A percentile compares a stretch with the other conserved stretches of the same genome.
These are phyloP conservation scores for Amphibolis antarctica DNA, from an alignment of 106 monocot genomes.

Conservation along the genomic window DNA sequence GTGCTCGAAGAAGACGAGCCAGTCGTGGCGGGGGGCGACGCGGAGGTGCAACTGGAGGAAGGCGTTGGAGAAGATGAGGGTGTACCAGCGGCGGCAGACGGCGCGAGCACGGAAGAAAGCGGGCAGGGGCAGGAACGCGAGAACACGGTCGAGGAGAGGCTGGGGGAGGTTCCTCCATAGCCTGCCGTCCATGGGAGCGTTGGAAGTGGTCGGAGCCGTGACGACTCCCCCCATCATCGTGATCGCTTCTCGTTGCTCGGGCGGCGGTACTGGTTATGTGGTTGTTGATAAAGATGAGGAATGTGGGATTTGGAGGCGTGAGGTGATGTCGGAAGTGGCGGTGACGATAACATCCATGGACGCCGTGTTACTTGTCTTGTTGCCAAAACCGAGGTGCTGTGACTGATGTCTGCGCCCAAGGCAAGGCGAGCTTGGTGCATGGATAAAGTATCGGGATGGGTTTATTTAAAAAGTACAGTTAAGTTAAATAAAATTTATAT, in stretches of 20 bases:
- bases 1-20: conserved; percentile 46
- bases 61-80: conserved; percentile 48
- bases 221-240: neutral
- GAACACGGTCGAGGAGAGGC: conserved; percentile 45
- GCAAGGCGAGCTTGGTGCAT: neutral
- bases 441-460: too few species aligned
- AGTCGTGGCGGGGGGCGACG: conserved; percentile 35
- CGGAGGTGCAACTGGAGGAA: conserved; percentile 52
- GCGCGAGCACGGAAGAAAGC: conserved; percentile 52
- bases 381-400: neutral
- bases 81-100: conserved; percentile 46
- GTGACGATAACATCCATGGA: conserved; percentile 5
- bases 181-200: conserved; percentile 26
- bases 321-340: neutral
- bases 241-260: neutral
- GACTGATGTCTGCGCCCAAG: neutral
- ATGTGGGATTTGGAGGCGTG: neutral
- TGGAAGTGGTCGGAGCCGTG: neutral
- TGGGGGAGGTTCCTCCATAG: conserved; percentile 56
- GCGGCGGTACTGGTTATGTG: neutral
- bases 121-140: conserved; percentile 44
- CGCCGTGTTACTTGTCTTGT: neutral
- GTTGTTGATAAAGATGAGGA: neutral
- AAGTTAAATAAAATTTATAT: too few species aligned
- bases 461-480: too few species aligned